Evolutionary conservation across 2,329 filamentous ascomycete genomes (phyloP).

Genomic region (Fusarium sp.): DNA sequence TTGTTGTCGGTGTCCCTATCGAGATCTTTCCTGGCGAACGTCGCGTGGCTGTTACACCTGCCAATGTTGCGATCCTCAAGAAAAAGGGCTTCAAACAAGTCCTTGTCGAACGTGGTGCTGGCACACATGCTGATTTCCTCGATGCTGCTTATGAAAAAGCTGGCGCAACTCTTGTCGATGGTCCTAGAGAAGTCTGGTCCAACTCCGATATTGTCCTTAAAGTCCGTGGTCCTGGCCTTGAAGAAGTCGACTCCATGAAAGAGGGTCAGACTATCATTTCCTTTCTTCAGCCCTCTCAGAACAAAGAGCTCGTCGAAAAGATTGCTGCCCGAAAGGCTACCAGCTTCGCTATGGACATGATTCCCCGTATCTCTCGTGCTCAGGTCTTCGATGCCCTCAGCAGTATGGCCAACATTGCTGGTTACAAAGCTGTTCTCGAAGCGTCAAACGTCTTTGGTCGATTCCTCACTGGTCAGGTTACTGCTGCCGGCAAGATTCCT

Average conservation of each 20-base stretch:
- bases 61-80: slow-evolving; percentile 82
- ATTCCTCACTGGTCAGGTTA: slow-evolving; percentile 89
- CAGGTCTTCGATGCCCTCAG: slow-evolving; percentile 90
- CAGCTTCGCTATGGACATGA: slow-evolving; percentile 91
- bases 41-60: slow-evolving; percentile 85
- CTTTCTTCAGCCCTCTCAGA: slow-evolving; percentile 85
- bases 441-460: slow-evolving; percentile 90
- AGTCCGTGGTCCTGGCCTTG: slow-evolving; percentile 77
- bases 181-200: slow-evolving; percentile 74
- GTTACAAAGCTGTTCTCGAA: slow-evolving; percentile 91
- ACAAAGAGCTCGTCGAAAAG: slow-evolving; percentile 77
- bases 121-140: slow-evolving; percentile 78
- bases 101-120: slow-evolving; percentile 84
- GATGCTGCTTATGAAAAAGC: slow-evolving; percentile 82
- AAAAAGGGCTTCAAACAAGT: slow-evolving; percentile 87
- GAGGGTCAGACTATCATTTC: slow-evolving; percentile 81
- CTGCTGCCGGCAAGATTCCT: slow-evolving; percentile 89
- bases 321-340: slow-evolving; percentile 78
- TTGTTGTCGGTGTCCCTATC: slow-evolving; percentile 82
- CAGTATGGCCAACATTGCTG: slow-evolving; percentile 94
- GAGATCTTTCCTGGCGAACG: slow-evolving; percentile 84
- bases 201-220: slow-evolving; percentile 85
- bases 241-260: slow-evolving; percentile 75
- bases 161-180: slow-evolving; percentile 80
- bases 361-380: slow-evolving; percentile 88